Base-by-base conservation (phyloP, 306 rosid species). In the Citrullus amarus region DNA sequence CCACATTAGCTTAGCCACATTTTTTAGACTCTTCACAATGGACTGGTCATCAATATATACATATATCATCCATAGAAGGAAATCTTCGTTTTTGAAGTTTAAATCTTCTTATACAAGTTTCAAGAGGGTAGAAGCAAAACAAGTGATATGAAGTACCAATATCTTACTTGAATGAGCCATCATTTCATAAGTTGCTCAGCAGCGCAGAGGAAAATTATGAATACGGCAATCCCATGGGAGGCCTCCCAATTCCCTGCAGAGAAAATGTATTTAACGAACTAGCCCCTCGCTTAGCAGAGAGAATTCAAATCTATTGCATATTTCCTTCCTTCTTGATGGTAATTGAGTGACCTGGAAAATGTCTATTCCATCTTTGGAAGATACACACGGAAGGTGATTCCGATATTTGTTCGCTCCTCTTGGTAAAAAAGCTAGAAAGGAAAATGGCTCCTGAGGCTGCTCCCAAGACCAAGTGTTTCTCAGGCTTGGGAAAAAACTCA, bases 201-300 rank as follows among this genome's bases (percentile, higher is more conserved):
- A 51, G 78, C 57, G 61, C 78, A 0, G 80, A 77, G 59, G 78
- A 83, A 83, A 84, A 84, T 70, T 86, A 84, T 32, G 89, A 78
- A 55, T 82, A 59, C 54, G 32, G 67, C 38, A 81, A 79, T 80
- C 84, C 84, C 6, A 86, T 78, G 25, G 48, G 48, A 34, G 50
- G 28, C 12, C 12, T 36, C 50, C 8, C 50, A 7, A 36, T 65
- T 65, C 71, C 25, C 25, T 34, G 28, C 60, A 53, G 16, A 53
- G n/a, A 53, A 1, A 16, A 16, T 16, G 57, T 53, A 16, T 69
- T 69, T 20, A 3, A 2, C 13, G 18, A 41, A 48, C 77, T 82
- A 74, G 65, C 78, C 60, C 79, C 81, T 79, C 6, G 16, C 17
- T 50, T 14, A 13, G 17, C 6, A 50, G 6, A 50, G 6, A 50